Evolutionary conservation across 495 filamentous ascomycete genomes (phyloP).

Genomic region (Penicillium antarcticum): DNA sequence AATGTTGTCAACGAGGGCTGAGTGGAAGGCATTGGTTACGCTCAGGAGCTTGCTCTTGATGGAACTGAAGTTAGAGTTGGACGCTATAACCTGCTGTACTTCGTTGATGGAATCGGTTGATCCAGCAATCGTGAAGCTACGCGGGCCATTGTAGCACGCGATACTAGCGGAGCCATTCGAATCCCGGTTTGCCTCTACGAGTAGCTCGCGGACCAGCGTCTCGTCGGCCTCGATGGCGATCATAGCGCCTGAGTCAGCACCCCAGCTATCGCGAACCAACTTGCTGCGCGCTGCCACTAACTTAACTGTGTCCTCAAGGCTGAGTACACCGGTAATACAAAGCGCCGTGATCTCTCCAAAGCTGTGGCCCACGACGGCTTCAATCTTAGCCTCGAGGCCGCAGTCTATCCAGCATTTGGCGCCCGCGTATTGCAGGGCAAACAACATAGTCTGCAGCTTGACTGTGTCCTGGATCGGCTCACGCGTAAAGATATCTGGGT

Average conservation of each 20-base stretch:
- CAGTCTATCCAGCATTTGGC: slow-evolving; percentile 47
- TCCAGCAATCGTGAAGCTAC: slow-evolving; percentile 45
- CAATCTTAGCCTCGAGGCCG: slow-evolving; percentile 20
- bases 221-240: slow-evolving; percentile 40
- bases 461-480: slow-evolving; percentile 36
- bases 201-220: slow-evolving; percentile 10
- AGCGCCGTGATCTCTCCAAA: slow-evolving; percentile 47
- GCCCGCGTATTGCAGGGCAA: slow-evolving; percentile 48
- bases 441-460: slow-evolving; percentile 40
- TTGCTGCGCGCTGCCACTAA: slow-evolving; percentile 41
- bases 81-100: too few species aligned
- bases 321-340: slow-evolving; percentile 34
- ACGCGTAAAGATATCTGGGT: slow-evolving; percentile 46
- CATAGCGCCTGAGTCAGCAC: slow-evolving; percentile 48
- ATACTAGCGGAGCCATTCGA: slow-evolving; percentile 22
- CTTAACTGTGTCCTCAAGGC: slow-evolving; percentile 32
- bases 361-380: slow-evolving; percentile 49
- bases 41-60: slow-evolving; percentile 38
- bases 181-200: neutral
- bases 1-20: slow-evolving; percentile 43
- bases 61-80: too few species aligned
- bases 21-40: slow-evolving; percentile 54
- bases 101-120: slow-evolving; percentile 31
- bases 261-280: slow-evolving; percentile 46
- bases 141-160: slow-evolving; percentile 50